A percentile compares a stretch with the other conserved stretches of the same genome.
These are phyloP conservation scores for Suhomyces prunicola DNA, from an alignment of 805 yeast genomes.

Conservation along the genomic window DNA sequence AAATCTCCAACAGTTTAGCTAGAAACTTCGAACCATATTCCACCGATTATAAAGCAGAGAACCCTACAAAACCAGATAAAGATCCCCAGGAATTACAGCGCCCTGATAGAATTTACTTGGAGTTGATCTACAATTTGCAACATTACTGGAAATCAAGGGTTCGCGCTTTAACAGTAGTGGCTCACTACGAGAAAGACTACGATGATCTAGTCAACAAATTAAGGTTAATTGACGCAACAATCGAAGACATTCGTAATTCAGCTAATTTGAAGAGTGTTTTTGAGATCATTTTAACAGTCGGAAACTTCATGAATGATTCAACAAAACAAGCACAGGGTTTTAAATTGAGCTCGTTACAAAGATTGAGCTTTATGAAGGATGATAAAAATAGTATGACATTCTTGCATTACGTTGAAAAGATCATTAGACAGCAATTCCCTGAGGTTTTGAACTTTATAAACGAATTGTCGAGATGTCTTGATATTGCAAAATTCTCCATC, in stretches of 20 bases:
- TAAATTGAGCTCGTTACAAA: slow-evolving; percentile 62
- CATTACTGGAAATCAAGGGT: slow-evolving; percentile 72
- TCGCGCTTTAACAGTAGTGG: slow-evolving; percentile 53
- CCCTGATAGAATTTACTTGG: slow-evolving; percentile 67
- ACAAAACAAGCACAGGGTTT: slow-evolving; percentile 70
- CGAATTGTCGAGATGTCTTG: slow-evolving; percentile 52
- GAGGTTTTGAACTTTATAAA: slow-evolving; percentile 59
- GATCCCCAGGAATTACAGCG: slow-evolving; percentile 60
- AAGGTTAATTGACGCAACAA: slow-evolving; percentile 56
- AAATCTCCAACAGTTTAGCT: slow-evolving; percentile 53
- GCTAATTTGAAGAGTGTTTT: slow-evolving; percentile 54
- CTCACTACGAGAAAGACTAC: slow-evolving; percentile 63
- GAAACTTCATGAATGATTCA: slow-evolving; percentile 75
- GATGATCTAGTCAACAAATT: slow-evolving; percentile 57
- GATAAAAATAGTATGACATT: slow-evolving; percentile 66
- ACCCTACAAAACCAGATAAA: slow-evolving; percentile 42
- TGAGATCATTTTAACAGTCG: slow-evolving; percentile 66
- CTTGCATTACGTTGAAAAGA: slow-evolving; percentile 70
- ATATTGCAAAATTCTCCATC: slow-evolving; percentile 58
- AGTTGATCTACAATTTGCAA: slow-evolving; percentile 62
- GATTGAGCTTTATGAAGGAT: slow-evolving; percentile 70
- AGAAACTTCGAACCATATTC: slow-evolving; percentile 64
- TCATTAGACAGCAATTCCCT: slow-evolving; percentile 63
- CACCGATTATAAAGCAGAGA: slow-evolving; percentile 40
- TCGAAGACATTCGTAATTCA: slow-evolving; percentile 51